These are phyloP conservation scores for Corchorus capsularis DNA, from an alignment of 345 rosid species.

Conservation along the genomic window DNA sequence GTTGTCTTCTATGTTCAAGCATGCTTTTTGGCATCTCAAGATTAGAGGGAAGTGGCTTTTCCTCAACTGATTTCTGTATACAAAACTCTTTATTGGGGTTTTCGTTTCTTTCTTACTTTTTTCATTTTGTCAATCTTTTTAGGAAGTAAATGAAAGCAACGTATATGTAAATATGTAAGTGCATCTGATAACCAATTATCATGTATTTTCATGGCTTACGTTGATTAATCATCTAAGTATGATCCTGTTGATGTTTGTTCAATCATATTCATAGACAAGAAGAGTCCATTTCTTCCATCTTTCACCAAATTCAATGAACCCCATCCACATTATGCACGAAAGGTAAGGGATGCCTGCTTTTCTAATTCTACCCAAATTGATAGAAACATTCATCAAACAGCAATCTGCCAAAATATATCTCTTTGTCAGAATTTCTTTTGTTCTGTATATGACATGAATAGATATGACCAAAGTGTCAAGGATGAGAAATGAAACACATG, in stretches of 20 bases:
- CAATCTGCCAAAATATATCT: too few species aligned
- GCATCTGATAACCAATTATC: constrained; percentile 25
- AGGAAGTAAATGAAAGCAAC: constrained; percentile 36
- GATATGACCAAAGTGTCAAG: background rate
- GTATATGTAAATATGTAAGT: constrained; percentile 42
- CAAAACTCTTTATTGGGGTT: background rate
- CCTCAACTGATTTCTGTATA: constrained; percentile 19
- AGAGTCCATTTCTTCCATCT: background rate
- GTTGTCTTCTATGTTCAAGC: constrained; percentile 25
- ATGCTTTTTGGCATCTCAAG: constrained; percentile 23
- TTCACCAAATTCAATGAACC: background rate
- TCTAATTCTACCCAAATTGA: background rate
- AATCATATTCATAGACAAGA: background rate
- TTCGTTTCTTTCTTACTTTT: too few species aligned
- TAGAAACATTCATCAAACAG: background rate
- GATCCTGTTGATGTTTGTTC: constrained; percentile 17
- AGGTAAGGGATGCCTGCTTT: background rate
- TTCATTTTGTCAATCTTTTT: too few species aligned
- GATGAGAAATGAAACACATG: background rate
- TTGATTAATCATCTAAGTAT: constrained; percentile 19
- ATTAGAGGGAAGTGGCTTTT: constrained; percentile 26
- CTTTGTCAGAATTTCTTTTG: too few species aligned
- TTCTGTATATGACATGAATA: background rate
- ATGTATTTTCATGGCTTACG: constrained; percentile 11
- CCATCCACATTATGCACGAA: background rate